phyloP scores from a whole-genome alignment of 768 basidiomycete genomes.

The Exidia glandulosa region DNA sequence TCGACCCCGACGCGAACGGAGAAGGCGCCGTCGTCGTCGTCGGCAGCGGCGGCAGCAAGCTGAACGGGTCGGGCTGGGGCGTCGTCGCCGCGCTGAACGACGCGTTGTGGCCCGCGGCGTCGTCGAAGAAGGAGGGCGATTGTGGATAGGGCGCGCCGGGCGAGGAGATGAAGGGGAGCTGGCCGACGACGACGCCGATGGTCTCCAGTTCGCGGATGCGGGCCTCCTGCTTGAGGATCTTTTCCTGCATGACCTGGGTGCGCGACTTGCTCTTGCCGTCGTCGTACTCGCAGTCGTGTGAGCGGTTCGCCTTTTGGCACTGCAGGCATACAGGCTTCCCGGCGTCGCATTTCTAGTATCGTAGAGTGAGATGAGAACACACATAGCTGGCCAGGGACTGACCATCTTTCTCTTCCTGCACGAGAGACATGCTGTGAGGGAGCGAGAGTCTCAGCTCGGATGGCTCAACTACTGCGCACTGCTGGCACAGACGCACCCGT shows the following conservation, averaged over 20 bases:
- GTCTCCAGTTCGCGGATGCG: constrained; percentile 52
- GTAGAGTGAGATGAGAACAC: constrained; percentile 4
- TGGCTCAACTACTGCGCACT: constrained; percentile 18
- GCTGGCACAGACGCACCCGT: constrained; percentile 31
- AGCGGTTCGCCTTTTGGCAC: constrained; percentile 67
- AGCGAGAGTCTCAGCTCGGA: not conserved
- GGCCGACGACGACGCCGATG: not conserved
- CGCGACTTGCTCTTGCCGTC: constrained; percentile 78
- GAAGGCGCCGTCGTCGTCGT: not conserved
- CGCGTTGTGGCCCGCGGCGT: no score
- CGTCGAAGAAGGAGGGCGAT: not conserved
- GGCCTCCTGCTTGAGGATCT: constrained; percentile 60
- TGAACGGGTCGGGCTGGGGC: not conserved
- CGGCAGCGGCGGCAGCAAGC: not conserved
- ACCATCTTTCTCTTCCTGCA: constrained; percentile 65
- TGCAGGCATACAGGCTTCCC: constrained; percentile 68
- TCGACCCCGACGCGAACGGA: not conserved
- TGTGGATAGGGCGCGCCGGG: constrained; percentile 12
- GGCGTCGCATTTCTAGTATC: constrained; percentile 64
- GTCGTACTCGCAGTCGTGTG: constrained; percentile 66
- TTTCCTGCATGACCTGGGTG: constrained; percentile 69
- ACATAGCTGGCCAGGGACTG: constrained; percentile 6
- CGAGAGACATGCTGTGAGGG: constrained; percentile 4
- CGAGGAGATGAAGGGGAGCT: constrained; percentile 13
- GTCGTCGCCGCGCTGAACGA: no score